Percentiles rank a stretch among this genome's conserved stretches.
Conservation (phyloP, 345 rosid species). For the Eucalyptus sp. region DNA sequence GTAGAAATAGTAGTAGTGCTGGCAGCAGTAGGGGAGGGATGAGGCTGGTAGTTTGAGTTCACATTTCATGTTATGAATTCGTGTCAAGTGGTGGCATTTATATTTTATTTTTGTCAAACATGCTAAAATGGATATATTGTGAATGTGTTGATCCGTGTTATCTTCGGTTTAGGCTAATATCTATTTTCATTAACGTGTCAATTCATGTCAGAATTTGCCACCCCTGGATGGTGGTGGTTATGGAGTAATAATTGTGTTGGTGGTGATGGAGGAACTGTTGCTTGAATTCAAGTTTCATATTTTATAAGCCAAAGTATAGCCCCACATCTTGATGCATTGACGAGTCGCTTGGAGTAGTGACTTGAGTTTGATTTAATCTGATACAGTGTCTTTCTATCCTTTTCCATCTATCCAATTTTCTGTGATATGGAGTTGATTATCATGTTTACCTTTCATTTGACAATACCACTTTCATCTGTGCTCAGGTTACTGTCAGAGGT, state of each 20-base stretch:
- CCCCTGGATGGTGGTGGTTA: not conserved
- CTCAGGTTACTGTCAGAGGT: conserved; percentile 65
- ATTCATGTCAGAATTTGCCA: not conserved
- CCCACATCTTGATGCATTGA: not conserved
- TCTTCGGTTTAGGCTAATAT: not conserved
- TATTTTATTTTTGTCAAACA: not conserved
- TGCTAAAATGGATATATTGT: not conserved
- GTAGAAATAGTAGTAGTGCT: not conserved
- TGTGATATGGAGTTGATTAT: not conserved
- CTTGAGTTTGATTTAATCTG: not conserved
- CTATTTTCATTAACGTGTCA: not conserved
- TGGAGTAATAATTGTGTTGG: not conserved
- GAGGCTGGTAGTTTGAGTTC: not conserved
- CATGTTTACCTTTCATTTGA: not conserved
- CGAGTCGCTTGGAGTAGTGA: not conserved
- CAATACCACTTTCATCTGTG: not conserved
- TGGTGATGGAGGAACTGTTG: not conserved
- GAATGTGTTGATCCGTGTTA: not conserved
- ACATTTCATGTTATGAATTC: not conserved
- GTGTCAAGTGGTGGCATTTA: not conserved
- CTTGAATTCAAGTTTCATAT: not conserved
- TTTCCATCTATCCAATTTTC: not conserved
- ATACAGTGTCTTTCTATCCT: not conserved
- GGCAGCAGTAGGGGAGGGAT: not conserved
- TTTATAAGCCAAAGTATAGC: not conserved